These are phyloP conservation scores for Fagopyrum esculentum DNA, from an alignment of 148 eudicot genomes.

Conservation along the genomic window DNA sequence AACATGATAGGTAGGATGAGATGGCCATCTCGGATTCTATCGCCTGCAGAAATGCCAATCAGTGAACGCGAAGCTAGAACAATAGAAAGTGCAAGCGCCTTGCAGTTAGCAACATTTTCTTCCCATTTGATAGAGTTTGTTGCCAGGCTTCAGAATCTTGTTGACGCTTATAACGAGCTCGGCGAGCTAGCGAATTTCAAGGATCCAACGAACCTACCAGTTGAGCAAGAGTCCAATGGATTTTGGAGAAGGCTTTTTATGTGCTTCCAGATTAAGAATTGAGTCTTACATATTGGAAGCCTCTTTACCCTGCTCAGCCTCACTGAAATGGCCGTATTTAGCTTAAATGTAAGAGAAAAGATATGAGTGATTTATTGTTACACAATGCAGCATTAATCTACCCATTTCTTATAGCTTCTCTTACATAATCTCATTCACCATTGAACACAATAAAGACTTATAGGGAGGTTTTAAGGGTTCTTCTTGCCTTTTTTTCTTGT, in stretches of 20 bases:
- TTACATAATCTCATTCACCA: neutral
- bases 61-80: conserved; percentile 41
- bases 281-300: neutral
- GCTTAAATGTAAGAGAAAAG: neutral
- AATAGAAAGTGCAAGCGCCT: conserved; percentile 42
- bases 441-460: neutral
- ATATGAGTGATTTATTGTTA: neutral
- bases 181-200: conserved; percentile 34
- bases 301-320: neutral
- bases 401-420: neutral
- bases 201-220: conserved; percentile 13
- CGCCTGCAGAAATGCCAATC: conserved; percentile 12
- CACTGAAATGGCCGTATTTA: neutral
- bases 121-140: conserved; percentile 51
- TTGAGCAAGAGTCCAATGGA: conserved; percentile 12
- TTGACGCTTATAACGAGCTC: conserved; percentile 45
- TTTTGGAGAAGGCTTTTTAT: conserved; percentile 23
- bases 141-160: conserved; percentile 54
- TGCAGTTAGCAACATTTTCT: conserved; percentile 47
- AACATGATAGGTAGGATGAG: conserved; percentile 22
- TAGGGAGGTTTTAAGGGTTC: neutral
- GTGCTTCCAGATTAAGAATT: conserved; percentile 28
- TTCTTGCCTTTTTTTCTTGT: neutral
- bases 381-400: neutral
- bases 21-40: conserved; percentile 41